phyloP scores from a whole-genome alignment of 495 filamentous ascomycete genomes.

The Hypoxylon intermedium region DNA sequence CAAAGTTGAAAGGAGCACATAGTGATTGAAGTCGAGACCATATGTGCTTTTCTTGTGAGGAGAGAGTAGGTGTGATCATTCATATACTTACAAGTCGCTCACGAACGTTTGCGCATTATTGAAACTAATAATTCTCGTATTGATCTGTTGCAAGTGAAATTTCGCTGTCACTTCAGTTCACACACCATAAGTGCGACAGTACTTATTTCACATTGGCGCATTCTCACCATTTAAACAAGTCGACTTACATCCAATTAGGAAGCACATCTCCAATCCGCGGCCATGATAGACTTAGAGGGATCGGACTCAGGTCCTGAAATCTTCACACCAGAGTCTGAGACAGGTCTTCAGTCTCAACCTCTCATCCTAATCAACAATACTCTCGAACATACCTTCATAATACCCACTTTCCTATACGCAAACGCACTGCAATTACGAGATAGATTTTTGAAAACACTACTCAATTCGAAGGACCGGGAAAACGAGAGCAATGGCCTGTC shows the following conservation, averaged over 20 bases:
- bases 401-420: slow-evolving; percentile 84
- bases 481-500: slow-evolving; percentile 84
- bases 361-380: slow-evolving; percentile 80
- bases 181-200: background rate
- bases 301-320: slow-evolving; percentile 38
- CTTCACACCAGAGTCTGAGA: slow-evolving; percentile 30
- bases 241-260: background rate
- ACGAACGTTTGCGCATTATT: background rate
- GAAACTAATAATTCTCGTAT: background rate
- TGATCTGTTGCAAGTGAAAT: background rate
- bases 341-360: slow-evolving; percentile 58
- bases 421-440: slow-evolving; percentile 82
- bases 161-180: background rate
- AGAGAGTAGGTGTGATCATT: background rate
- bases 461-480: slow-evolving; percentile 77
- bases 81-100: slow-evolving; percentile 9
- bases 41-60: background rate
- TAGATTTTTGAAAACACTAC: slow-evolving; percentile 73
- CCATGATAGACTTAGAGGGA: slow-evolving; percentile 34
- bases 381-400: slow-evolving; percentile 83
- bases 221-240: background rate
- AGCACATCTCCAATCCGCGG: background rate
- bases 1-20: slow-evolving; percentile 5
- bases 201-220: background rate
- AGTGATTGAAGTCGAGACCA: slow-evolving; percentile 13